These are phyloP conservation scores for Microthlaspi erraticum DNA, from an alignment of 345 rosid species.

Conservation along the genomic window DNA sequence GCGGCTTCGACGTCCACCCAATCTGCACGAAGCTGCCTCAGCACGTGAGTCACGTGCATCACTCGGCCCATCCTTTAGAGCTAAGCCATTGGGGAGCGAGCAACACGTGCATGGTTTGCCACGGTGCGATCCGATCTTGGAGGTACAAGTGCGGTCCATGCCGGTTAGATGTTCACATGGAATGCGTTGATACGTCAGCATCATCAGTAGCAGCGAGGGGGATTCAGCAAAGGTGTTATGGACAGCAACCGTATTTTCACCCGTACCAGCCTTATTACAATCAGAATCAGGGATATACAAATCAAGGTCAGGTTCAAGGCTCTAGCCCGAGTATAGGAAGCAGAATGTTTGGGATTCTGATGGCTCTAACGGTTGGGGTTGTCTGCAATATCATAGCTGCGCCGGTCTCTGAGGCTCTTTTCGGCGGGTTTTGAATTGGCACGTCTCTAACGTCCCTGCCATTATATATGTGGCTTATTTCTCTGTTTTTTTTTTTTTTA, in stretches of 20 bases:
- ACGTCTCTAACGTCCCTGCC: neutral
- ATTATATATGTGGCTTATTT: constrained; percentile 7
- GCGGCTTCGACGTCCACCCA: constrained; percentile 51
- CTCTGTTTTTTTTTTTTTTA: neutral
- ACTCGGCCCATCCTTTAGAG: constrained; percentile 37
- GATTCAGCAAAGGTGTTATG: constrained; percentile 13
- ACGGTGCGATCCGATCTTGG: constrained; percentile 34
- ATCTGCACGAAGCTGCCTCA: constrained; percentile 43
- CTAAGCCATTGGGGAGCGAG: constrained; percentile 36
- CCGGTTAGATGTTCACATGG: constrained; percentile 44
- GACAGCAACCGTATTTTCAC: constrained; percentile 6
- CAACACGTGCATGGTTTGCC: constrained; percentile 43
- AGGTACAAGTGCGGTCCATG: constrained; percentile 49
- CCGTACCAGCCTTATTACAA: constrained; percentile 30
- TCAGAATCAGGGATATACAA: constrained; percentile 20
- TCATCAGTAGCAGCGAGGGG: neutral
- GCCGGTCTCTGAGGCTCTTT: neutral
- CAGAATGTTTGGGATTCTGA: constrained; percentile 20
- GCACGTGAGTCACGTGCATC: constrained; percentile 35
- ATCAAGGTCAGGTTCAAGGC: constrained; percentile 26
- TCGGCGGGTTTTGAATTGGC: constrained; percentile 19
- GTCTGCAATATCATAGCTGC: constrained; percentile 13
- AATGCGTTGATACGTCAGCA: constrained; percentile 35
- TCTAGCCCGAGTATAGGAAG: neutral
- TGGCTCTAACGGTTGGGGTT: constrained; percentile 23